Evolutionary conservation across 1,284 basidiomycete species (phyloP).

Genomic region (Prillingera fragicola): DNA sequence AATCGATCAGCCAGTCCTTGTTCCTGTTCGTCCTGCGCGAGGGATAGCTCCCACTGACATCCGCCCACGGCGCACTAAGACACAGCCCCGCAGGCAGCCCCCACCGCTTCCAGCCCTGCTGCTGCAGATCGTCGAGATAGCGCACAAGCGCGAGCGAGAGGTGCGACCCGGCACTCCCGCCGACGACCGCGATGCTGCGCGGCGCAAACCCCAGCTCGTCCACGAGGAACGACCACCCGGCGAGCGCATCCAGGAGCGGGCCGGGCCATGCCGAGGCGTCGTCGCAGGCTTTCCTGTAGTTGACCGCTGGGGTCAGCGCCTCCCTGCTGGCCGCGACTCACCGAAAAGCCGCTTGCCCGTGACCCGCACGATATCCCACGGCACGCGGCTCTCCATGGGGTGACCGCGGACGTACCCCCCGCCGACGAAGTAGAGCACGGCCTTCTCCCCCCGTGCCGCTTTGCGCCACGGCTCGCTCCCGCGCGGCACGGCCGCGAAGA

Average conservation of each 20-base stretch:
- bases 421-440: too few relatives aligned
- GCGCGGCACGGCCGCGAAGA: too few relatives aligned
- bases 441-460: too few relatives aligned
- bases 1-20: too few relatives aligned
- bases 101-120: conserved; percentile 35
- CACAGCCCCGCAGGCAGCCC: conserved; percentile 53
- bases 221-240: conserved; percentile 58
- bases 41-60: conserved; percentile 41
- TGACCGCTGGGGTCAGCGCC: conserved; percentile 9
- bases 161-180: conserved; percentile 64
- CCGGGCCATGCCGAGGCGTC: conserved; percentile 52
- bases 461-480: too few relatives aligned
- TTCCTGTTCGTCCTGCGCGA: too few relatives aligned
- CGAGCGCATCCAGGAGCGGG: conserved; percentile 56
- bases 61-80: conserved; percentile 56
- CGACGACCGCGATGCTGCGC: conserved; percentile 57
- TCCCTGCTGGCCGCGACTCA: conserved; percentile 3
- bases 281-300: conserved; percentile 24
- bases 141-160: conserved; percentile 52
- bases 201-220: conserved; percentile 49
- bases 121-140: conserved; percentile 24
- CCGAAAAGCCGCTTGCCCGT: conserved; percentile 12
- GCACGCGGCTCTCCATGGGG: conserved; percentile 20
- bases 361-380: conserved; percentile 13
- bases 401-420: conserved; percentile 24